phyloP scores from a whole-genome alignment of 2,329 filamentous ascomycete species.

The Rhytidhysteron rufulum region DNA sequence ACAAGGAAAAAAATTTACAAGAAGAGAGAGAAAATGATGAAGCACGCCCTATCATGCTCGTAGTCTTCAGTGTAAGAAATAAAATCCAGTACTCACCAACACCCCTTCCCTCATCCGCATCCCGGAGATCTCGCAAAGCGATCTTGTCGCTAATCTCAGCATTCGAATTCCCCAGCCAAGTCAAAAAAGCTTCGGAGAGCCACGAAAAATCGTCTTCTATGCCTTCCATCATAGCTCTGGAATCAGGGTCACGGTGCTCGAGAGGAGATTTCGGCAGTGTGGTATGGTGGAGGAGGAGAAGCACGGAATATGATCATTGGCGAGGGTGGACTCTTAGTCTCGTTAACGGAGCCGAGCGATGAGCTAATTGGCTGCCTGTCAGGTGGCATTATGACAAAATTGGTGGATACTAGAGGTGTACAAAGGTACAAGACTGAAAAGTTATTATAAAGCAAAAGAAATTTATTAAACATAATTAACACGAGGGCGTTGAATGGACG shows the following conservation, averaged over 20 bases:
- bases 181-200: constrained; percentile 50
- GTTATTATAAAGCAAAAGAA: too few species aligned
- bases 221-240: not conserved
- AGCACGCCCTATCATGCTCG: too few species aligned
- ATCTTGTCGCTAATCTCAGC: constrained; percentile 58
- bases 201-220: constrained; percentile 31
- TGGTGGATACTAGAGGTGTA: constrained; percentile 73
- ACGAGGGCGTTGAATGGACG: too few species aligned
- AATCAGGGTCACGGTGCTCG: too few species aligned
- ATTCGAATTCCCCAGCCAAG: constrained; percentile 54
- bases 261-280: not conserved
- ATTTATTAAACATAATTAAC: too few species aligned
- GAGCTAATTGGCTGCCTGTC: too few species aligned
- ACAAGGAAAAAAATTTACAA: not conserved
- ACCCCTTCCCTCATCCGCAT: constrained; percentile 56
- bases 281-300: not conserved
- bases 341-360: too few species aligned
- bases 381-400: constrained; percentile 71
- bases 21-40: not conserved
- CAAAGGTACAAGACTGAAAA: constrained; percentile 51
- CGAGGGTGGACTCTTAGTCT: not conserved
- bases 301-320: not conserved
- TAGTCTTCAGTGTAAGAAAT: constrained; percentile 1
- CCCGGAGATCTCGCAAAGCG: constrained; percentile 54
- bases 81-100: constrained; percentile 50